Percentiles rank a stretch among this genome's conserved stretches.
phyloP scores from a whole-genome alignment of 2,329 filamentous ascomycete genomes.

The Ascochyta koolunga region DNA sequence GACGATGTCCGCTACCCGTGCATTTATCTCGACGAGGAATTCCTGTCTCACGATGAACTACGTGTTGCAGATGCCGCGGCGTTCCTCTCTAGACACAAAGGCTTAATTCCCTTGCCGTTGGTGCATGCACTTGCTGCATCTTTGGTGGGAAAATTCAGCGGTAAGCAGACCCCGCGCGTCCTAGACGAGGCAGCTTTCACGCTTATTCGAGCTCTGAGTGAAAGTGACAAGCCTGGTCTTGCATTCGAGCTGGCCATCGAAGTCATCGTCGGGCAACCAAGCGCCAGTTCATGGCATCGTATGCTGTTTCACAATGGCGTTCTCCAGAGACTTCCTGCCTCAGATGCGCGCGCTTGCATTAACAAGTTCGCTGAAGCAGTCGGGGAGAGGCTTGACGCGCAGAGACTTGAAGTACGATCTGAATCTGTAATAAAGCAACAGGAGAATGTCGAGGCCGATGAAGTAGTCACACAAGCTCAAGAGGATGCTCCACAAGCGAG shows the following conservation, averaged over 20 bases:
- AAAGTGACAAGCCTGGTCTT: conserved; percentile 41
- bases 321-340: conserved; percentile 41
- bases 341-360: conserved; percentile 38
- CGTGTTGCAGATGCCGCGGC: conserved; percentile 7
- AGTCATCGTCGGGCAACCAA: conserved; percentile 40
- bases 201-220: conserved; percentile 29
- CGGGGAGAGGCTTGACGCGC: conserved; percentile 26
- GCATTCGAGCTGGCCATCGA: conserved; percentile 36
- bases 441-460: neutral
- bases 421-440: neutral
- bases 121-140: conserved; percentile 23
- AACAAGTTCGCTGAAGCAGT: conserved; percentile 38
- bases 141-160: conserved; percentile 16
- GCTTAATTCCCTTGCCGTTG: conserved; percentile 28
- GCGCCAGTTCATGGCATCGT: conserved; percentile 53
- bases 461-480: neutral
- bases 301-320: conserved; percentile 39
- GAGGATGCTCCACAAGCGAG: neutral
- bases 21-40: conserved; percentile 43
- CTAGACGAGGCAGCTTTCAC: conserved; percentile 32
- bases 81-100: conserved; percentile 11
- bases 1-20: conserved; percentile 39
- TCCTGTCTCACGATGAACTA: conserved; percentile 26
- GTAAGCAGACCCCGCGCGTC: conserved; percentile 8
- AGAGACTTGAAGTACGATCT: conserved; percentile 19